Evolutionary conservation across 2,329 filamentous ascomycete species (phyloP).

Genomic region (Colletotrichum lini): DNA sequence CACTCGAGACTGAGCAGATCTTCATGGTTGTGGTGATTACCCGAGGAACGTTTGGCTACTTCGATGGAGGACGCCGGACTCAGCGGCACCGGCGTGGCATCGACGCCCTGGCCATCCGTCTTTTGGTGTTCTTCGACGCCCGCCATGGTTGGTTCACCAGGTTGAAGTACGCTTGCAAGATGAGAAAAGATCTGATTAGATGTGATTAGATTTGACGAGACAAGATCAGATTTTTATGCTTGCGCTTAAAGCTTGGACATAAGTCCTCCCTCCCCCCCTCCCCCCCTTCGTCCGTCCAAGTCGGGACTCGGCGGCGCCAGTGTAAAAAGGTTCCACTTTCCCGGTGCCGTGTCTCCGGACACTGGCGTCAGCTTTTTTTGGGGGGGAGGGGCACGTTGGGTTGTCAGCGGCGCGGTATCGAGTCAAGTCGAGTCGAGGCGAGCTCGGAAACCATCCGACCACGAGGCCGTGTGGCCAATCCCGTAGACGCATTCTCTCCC

Average conservation of each 20-base stretch:
- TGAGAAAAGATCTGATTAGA: conserved; percentile 28
- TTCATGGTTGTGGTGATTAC: neutral
- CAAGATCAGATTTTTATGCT: conserved; percentile 15
- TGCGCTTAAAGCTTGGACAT: neutral
- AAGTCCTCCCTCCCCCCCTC: too few relatives aligned
- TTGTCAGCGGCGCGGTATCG: neutral
- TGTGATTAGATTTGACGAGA: conserved; percentile 30
- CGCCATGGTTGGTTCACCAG: conserved; percentile 1
- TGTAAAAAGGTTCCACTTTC: conserved; percentile 9
- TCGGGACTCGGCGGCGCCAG: conserved; percentile 16
- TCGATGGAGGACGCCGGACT: conserved; percentile 14
- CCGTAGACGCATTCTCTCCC: neutral
- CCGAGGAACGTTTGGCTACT: conserved; percentile 22
- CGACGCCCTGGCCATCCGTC: neutral
- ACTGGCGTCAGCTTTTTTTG: conserved; percentile 12
- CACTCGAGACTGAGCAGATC: neutral
- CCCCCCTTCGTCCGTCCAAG: conserved; percentile 12
- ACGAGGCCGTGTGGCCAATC: conserved; percentile 9
- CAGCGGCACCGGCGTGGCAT: neutral
- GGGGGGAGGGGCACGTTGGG: neutral
- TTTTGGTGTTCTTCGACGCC: conserved; percentile 9
- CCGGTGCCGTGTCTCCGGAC: conserved; percentile 29
- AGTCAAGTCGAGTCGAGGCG: neutral
- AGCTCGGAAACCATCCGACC: neutral
- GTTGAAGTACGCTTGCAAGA: neutral